Base-by-base conservation (phyloP, 2,329 filamentous ascomycete genomes). In the Fonsecaea nubica region DNA sequence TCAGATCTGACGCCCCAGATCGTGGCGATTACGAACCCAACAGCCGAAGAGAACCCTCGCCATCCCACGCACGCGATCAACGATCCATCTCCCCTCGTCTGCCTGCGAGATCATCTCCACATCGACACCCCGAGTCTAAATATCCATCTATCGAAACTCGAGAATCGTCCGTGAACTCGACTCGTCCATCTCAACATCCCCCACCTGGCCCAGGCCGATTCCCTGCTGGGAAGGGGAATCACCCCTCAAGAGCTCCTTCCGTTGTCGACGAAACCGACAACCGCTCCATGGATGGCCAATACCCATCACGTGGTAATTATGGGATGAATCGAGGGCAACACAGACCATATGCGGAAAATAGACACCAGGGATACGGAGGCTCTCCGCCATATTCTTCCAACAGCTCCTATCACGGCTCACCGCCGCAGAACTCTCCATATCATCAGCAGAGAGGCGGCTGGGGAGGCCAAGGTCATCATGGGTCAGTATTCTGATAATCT, bases 371-470 rank as follows among this genome's bases (percentile, higher is more conserved):
- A 60, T 86, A 85, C 72, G 82, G 83, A 30, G 83, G 85, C 55
- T 88, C 87, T n/a, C 85, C 88, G 45, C 84, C 86, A 62, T 86
- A 86, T 72, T 80, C 81, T 38, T 63, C 65, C 21, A 83, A 79
- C 59, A 84, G 82, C 58, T 83, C 83, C 18, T 82, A 85, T 71
- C 86, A 87, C 71, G 84, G 83, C 54, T 89, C 88, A 18, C 87
- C 89, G n/a, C 84, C 84, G 66, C 81, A 82, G 9, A 84, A 86
- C 52, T 89, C 88, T 45, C 87, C 88, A 13, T 87, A 89, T 74
- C 81, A 81, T 42, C 79, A 80, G 68, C 81, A 81, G 57, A 81
- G 86, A 76, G 84, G 84, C 35, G 82, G 81, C 59, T 86, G 86
- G 83, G 78, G 77, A 67, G 82, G 81, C 21, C 64, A 73, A 52